Evolutionary conservation across 495 filamentous ascomycete genomes (phyloP).

Genomic region (Haplographium delicatum): DNA sequence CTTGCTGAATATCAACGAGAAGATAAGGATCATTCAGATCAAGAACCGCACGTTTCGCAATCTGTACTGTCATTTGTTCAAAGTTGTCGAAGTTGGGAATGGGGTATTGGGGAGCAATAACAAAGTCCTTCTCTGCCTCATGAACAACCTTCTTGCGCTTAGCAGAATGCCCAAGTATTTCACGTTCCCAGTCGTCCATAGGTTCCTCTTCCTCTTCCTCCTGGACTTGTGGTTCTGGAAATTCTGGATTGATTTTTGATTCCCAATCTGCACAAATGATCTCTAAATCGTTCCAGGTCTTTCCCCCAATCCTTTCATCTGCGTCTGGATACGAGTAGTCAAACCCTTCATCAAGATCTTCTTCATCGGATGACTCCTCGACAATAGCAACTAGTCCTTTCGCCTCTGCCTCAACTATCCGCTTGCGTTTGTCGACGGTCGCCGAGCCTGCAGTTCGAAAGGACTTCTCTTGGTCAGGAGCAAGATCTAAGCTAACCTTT

Average conservation of each 20-base stretch:
- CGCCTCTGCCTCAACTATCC: constrained; percentile 49
- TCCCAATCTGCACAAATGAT: constrained; percentile 84
- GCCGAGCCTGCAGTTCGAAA: constrained; percentile 64
- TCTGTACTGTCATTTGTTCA: constrained; percentile 54
- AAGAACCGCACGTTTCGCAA: constrained; percentile 72
- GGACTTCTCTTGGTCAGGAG: constrained; percentile 69
- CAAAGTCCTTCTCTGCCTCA: constrained; percentile 33
- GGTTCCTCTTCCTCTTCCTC: constrained; percentile 37
- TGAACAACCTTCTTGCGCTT: constrained; percentile 30
- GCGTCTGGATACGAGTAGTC: constrained; percentile 43
- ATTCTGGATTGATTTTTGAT: constrained; percentile 37
- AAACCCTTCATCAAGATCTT: constrained; percentile 52
- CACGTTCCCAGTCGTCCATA: constrained; percentile 46
- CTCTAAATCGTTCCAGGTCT: constrained; percentile 68
- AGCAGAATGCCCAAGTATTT: constrained; percentile 40
- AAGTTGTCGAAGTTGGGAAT: constrained; percentile 45
- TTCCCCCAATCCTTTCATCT: constrained; percentile 62
- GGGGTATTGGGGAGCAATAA: constrained; percentile 35
- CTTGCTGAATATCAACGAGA: constrained; percentile 59
- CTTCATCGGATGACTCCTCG: constrained; percentile 43
- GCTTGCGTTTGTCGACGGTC: constrained; percentile 38
- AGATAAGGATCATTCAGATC: constrained; percentile 88
- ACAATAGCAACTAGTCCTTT: constrained; percentile 52
- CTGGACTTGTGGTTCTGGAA: constrained; percentile 21
- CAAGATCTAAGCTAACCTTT: constrained; percentile 81